A percentile compares a stretch with the other conserved stretches of the same genome.
Evolutionary conservation across 2,329 filamentous ascomycete species (phyloP).

Genomic region (Tolypocladium ovalisporum): DNA sequence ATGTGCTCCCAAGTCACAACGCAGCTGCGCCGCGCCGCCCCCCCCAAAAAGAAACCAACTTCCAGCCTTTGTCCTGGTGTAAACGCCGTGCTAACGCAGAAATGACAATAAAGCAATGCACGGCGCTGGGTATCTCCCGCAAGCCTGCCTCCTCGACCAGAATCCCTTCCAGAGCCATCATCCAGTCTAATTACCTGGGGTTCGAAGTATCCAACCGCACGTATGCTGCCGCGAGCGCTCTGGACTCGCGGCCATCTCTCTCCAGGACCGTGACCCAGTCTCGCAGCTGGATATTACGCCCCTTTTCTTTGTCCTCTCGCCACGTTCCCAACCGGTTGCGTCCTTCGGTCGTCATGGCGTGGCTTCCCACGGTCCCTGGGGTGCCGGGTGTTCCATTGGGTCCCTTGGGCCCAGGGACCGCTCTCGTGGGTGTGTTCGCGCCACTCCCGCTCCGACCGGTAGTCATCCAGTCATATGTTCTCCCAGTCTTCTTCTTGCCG

Average conservation of each 20-base stretch:
- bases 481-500: conserved; percentile 49
- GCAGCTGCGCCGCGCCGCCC: not conserved
- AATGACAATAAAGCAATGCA: conserved; percentile 9
- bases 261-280: conserved; percentile 76
- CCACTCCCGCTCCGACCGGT: conserved; percentile 36
- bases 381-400: conserved; percentile 19
- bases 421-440: conserved; percentile 37
- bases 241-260: conserved; percentile 58
- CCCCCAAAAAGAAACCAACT: not conserved
- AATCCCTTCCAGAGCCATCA: not conserved
- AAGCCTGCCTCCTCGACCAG: conserved; percentile 1
- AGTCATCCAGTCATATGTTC: conserved; percentile 70
- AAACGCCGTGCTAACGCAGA: conserved; percentile 10
- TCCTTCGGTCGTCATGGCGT: conserved; percentile 43
- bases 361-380: conserved; percentile 15
- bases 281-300: conserved; percentile 69
- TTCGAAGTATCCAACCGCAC: conserved; percentile 38
- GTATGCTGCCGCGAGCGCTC: conserved; percentile 50
- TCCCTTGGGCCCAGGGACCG: conserved; percentile 19
- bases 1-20: not conserved
- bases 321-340: conserved; percentile 59
- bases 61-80: conserved; percentile 1
- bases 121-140: conserved; percentile 20
- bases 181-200: conserved; percentile 20
- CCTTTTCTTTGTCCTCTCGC: conserved; percentile 69